Conservation (phyloP, 305 asterid genomes). For the Striga hermonthica region DNA sequence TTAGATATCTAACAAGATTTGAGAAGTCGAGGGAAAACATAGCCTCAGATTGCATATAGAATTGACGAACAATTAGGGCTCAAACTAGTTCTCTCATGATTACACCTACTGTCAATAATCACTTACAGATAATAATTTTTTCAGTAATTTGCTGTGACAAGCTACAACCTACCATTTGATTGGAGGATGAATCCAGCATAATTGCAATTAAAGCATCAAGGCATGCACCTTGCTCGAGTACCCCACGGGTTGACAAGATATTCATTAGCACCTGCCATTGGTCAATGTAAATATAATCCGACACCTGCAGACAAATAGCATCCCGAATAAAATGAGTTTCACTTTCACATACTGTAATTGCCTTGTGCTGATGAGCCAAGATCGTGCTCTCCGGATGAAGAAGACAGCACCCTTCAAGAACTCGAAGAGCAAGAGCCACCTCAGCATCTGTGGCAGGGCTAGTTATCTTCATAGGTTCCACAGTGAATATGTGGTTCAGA, state of each 20-base stretch:
- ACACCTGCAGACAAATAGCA: conserved; percentile 23
- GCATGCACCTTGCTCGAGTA: conserved; percentile 89
- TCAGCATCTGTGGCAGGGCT: conserved; percentile 89
- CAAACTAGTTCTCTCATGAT: not conserved
- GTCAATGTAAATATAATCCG: conserved; percentile 25
- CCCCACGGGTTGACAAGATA: conserved; percentile 74
- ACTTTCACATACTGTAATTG: conserved; percentile 52
- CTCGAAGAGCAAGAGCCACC: conserved; percentile 86
- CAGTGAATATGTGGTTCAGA: conserved; percentile 73
- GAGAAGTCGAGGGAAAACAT: conserved; percentile 8
- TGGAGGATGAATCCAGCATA: conserved; percentile 87
- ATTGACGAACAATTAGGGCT: not conserved
- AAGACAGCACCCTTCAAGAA: conserved; percentile 92
- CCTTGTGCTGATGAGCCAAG: conserved; percentile 79
- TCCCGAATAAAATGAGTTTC: conserved; percentile 14
- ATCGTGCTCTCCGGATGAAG: conserved; percentile 70
- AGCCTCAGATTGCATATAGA: conserved; percentile 4
- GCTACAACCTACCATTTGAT: conserved; percentile 59
- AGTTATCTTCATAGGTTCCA: conserved; percentile 65
- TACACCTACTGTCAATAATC: conserved; percentile 8
- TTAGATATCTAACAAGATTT: not conserved
- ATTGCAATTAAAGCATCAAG: conserved; percentile 76
- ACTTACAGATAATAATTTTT: conserved; percentile 1
- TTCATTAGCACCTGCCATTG: conserved; percentile 72
- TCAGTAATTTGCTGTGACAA: conserved; percentile 9